Conservation (phyloP, 768 basidiomycete species). For the Kwoniella shandongensis region DNA sequence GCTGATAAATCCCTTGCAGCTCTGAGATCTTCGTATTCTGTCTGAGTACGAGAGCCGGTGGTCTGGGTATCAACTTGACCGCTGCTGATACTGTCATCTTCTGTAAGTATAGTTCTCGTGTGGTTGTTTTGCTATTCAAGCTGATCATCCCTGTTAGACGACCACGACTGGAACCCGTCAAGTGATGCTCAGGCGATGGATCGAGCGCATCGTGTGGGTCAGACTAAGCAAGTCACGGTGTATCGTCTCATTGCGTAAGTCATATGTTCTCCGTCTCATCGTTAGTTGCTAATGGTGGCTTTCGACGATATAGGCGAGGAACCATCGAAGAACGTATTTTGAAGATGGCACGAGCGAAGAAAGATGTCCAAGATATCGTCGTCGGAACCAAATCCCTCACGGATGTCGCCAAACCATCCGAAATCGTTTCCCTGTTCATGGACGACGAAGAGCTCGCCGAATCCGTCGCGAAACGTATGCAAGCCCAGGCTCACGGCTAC, state of each 20-base stretch:
- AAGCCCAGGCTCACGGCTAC: conserved; percentile 49
- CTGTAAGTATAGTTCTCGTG: conserved; percentile 53
- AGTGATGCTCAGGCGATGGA: conserved; percentile 99
- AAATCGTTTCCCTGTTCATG: conserved; percentile 90
- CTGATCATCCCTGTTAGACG: no score
- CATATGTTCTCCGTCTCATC: background rate
- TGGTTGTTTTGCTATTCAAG: background rate
- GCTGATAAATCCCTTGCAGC: conserved; percentile 54
- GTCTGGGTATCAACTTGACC: conserved; percentile 60
- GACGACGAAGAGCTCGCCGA: conserved; percentile 81
- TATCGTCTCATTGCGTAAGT: conserved; percentile 78
- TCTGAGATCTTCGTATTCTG: conserved; percentile 86
- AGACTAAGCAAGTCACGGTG: conserved; percentile 95
- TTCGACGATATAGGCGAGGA: no score
- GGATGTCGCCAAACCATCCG: conserved; percentile 89
- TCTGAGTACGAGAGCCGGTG: conserved; percentile 91
- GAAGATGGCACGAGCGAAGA: conserved; percentile 91
- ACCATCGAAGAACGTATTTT: conserved; percentile 83
- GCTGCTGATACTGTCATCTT: conserved; percentile 89
- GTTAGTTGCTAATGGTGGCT: no score
- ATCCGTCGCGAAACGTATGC: conserved; percentile 50
- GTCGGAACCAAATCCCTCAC: conserved; percentile 95
- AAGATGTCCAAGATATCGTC: conserved; percentile 99
- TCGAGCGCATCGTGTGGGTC: conserved; percentile 91
- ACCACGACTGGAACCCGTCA: conserved; percentile 95